These are phyloP conservation scores for Jacaranda copaia DNA, from an alignment of 257 asterid species.

Conservation along the genomic window DNA sequence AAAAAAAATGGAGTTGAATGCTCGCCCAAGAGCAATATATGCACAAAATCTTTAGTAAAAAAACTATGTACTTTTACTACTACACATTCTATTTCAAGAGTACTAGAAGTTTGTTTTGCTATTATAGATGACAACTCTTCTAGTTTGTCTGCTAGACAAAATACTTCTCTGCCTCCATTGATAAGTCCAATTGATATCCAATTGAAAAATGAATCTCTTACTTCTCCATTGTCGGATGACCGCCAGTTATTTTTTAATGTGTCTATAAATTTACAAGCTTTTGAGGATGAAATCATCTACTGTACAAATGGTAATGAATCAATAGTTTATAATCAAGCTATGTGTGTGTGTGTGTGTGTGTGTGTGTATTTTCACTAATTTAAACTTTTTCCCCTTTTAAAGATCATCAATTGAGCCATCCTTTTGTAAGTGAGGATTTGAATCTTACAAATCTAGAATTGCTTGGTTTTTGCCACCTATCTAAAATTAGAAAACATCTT, in stretches of 20 bases:
- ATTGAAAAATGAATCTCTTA: too few relatives aligned
- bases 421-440: background rate
- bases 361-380: too few relatives aligned
- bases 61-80: background rate
- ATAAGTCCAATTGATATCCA: background rate
- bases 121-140: background rate
- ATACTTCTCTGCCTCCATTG: background rate
- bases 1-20: background rate
- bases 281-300: too few relatives aligned
- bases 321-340: too few relatives aligned
- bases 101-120: background rate
- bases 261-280: background rate
- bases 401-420: too few relatives aligned
- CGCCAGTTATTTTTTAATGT: background rate
- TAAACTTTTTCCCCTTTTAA: background rate
- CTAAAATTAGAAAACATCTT: background rate
- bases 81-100: background rate
- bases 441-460: background rate
- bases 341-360: too few relatives aligned
- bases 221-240: background rate
- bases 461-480: too few relatives aligned
- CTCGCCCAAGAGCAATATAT: background rate
- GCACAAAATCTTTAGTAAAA: background rate
- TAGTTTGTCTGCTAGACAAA: background rate
- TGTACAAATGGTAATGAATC: background rate